phyloP scores from a whole-genome alignment of 164 flowering plant genomes.

The Platanus orientalis region DNA sequence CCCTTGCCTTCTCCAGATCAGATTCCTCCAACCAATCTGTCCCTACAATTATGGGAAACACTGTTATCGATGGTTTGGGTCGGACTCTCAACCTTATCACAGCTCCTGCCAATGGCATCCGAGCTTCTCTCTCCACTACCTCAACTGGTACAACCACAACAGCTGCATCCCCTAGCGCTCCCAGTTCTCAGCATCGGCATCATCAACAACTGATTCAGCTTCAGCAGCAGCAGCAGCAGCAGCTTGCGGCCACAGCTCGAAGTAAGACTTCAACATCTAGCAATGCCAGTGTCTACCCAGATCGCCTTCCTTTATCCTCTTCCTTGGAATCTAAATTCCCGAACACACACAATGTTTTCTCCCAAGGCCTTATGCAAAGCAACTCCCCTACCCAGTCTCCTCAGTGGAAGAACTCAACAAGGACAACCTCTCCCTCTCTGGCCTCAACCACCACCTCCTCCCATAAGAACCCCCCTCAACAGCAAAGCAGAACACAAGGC shows the following conservation, averaged over 20 bases:
- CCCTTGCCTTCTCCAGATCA: constrained; percentile 66
- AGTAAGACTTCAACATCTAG: constrained; percentile 42
- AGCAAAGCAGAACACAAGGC: constrained; percentile 44
- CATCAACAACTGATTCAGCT: constrained; percentile 28
- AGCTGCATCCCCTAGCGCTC: constrained; percentile 19
- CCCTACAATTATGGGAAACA: constrained; percentile 32
- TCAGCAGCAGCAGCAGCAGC: constrained; percentile 25
- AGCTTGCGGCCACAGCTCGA: constrained; percentile 34
- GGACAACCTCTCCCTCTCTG: constrained; percentile 36
- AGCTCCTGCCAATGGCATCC: constrained; percentile 20
- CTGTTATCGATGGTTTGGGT: constrained; percentile 50
- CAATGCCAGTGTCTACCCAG: constrained; percentile 52
- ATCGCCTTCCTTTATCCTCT: constrained; percentile 43
- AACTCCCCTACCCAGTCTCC: constrained; percentile 56
- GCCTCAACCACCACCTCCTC: constrained; percentile 41
- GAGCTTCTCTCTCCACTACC: constrained; percentile 33
- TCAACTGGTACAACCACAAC: constrained; percentile 15
- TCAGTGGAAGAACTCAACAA: constrained; percentile 66
- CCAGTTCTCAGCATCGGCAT: constrained; percentile 39
- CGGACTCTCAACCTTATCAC: constrained; percentile 48
- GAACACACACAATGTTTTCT: constrained; percentile 44
- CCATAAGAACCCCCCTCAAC: constrained; percentile 54
- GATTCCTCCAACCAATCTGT: constrained; percentile 44
- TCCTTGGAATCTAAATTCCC: constrained; percentile 55
- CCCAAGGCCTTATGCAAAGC: constrained; percentile 52